Conservation (phyloP, 2,329 filamentous ascomycete species). For the Botrytis fragariae region DNA sequence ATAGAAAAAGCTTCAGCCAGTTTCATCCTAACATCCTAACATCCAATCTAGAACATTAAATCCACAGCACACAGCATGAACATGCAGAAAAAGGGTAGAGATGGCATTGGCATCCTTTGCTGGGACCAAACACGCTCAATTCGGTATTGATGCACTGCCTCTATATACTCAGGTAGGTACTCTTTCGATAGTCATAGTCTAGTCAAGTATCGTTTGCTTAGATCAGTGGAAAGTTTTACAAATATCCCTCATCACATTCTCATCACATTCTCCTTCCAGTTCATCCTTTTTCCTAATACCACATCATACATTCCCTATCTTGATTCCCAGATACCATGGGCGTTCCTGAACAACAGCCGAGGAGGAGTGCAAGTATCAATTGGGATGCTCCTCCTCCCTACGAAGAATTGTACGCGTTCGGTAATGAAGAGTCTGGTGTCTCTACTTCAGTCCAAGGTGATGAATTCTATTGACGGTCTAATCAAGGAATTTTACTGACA, state of each 20-base stretch:
- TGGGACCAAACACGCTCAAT: not conserved
- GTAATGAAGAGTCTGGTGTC: not conserved
- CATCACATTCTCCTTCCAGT: not conserved
- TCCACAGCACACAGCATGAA: not conserved
- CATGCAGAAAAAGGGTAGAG: not conserved
- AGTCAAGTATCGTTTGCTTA: not conserved
- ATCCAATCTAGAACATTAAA: not conserved
- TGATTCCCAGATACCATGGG: not conserved
- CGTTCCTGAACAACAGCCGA: not conserved
- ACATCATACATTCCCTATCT: not conserved
- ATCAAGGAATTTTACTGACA: not conserved
- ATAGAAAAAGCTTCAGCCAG: not conserved
- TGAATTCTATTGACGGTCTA: no score
- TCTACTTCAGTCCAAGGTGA: slow-evolving; percentile 4
- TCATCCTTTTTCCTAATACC: not conserved
- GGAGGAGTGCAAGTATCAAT: not conserved
- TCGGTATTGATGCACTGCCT: not conserved
- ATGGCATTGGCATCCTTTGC: not conserved
- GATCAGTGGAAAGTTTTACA: not conserved
- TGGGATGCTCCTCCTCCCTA: slow-evolving; percentile 14
- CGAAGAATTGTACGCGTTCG: not conserved
- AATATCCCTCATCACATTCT: no score
- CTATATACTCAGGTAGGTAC: not conserved
- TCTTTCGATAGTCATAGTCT: not conserved
- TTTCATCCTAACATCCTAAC: not conserved